Evolutionary conservation across 192 early-diverging fungal species (phyloP).

Genomic region (Glomus cerebriforme): DNA sequence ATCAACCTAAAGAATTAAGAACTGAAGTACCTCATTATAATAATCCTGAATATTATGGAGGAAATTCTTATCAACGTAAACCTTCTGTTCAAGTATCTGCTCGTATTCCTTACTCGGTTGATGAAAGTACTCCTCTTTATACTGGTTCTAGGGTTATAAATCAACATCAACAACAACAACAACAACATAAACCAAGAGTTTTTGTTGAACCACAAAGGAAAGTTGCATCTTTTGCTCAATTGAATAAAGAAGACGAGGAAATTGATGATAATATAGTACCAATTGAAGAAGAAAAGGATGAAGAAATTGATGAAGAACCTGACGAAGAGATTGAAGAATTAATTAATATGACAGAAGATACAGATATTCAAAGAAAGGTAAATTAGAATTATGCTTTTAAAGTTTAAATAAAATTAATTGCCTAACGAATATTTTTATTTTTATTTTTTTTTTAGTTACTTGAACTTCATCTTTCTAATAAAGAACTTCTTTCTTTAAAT

Average conservation of each 20-base stretch:
- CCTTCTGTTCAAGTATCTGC: not conserved
- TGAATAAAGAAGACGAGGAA: not conserved
- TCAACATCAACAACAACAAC: not conserved
- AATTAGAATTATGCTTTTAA: not conserved
- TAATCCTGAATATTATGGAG: not conserved
- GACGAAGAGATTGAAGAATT: not conserved
- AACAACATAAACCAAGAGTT: not conserved
- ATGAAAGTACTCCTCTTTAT: not conserved
- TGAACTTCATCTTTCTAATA: not conserved
- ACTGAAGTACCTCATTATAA: not conserved
- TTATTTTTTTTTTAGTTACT: not conserved
- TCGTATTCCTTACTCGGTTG: not conserved
- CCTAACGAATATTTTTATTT: not conserved
- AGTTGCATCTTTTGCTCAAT: not conserved
- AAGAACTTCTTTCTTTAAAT: not conserved
- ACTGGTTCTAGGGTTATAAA: not conserved
- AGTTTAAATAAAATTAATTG: not conserved
- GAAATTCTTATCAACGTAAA: not conserved
- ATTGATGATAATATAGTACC: not conserved
- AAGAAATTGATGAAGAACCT: not conserved
- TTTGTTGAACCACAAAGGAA: not conserved
- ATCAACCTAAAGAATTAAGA: not conserved
- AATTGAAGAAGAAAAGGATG: not conserved
- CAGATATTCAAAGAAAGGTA: not conserved
- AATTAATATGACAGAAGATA: not conserved